A percentile compares a stretch with the other conserved stretches of the same genome.
phyloP scores from a whole-genome alignment of 1,284 basidiomycete genomes.

The Chalciporus sp. region DNA sequence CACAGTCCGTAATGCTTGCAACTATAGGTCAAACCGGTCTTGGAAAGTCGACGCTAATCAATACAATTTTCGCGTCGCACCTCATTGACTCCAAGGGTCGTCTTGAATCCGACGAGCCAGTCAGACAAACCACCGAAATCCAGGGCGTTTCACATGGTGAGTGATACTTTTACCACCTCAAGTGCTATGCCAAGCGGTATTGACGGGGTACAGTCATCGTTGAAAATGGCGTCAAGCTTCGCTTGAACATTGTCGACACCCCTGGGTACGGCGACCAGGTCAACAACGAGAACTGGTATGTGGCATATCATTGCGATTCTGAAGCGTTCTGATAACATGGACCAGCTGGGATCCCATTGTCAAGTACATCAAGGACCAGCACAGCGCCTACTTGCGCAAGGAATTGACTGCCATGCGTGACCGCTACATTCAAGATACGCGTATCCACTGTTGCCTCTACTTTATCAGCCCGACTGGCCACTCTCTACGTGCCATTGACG shows the following conservation, averaged over 20 bases:
- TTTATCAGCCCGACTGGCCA: conserved; percentile 99
- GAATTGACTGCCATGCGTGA: conserved; percentile 99
- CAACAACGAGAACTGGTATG: conserved; percentile 97
- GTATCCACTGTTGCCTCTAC: conserved; percentile 98
- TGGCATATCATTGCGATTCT: conserved; percentile 16
- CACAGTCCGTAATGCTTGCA: neutral
- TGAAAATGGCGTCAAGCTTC: conserved; percentile 94
- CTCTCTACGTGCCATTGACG: conserved; percentile 90
- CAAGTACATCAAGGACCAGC: conserved; percentile 99
- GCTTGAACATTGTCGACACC: conserved; percentile 98
- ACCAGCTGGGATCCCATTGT: conserved; percentile 96
- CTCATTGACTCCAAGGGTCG: conserved; percentile 98
- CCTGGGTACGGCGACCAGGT: conserved; percentile 98
- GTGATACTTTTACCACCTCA: conserved; percentile 32
- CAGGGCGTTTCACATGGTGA: conserved; percentile 92
- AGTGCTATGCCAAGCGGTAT: neutral
- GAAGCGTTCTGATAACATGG: conserved; percentile 5
- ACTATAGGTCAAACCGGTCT: conserved; percentile 89
- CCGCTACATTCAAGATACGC: conserved; percentile 96
- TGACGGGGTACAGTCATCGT: conserved; percentile 72
- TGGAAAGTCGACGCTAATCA: conserved; percentile 98
- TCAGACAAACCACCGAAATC: conserved; percentile 96
- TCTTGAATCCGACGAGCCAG: conserved; percentile 81
- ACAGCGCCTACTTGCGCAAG: conserved; percentile 98
- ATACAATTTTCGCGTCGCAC: conserved; percentile 98